Percentiles rank a stretch among this genome's conserved stretches.
Evolutionary conservation across 1,284 basidiomycete species (phyloP).

Genomic region (Malassezia globosa): DNA sequence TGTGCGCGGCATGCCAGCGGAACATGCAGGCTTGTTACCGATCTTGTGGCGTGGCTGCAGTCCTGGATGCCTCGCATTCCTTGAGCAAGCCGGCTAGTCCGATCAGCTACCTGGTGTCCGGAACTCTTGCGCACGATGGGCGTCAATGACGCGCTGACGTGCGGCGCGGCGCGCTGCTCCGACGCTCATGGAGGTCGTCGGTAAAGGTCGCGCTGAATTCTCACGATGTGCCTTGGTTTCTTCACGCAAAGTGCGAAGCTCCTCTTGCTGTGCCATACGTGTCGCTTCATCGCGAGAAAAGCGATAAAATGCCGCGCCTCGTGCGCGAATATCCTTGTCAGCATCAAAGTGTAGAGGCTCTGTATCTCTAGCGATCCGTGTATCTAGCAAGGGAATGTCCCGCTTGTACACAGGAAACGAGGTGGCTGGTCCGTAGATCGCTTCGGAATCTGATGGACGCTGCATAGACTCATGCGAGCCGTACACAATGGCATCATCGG

Average conservation of each 20-base stretch:
- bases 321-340: conserved; percentile 65
- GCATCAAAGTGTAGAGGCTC: conserved; percentile 62
- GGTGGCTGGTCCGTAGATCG: conserved; percentile 46
- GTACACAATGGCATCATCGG: not conserved
- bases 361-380: not conserved
- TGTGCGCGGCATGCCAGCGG: not conserved
- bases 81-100: not conserved
- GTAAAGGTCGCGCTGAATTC: not conserved
- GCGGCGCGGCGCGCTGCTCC: conserved; percentile 8
- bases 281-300: conserved; percentile 71
- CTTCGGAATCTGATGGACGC: conserved; percentile 20
- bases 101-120: too few relatives aligned
- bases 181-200: not conserved
- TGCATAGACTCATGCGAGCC: too few relatives aligned
- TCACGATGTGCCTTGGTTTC: conserved; percentile 62
- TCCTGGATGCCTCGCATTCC: conserved; percentile 12
- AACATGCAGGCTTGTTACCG: conserved; percentile 13
- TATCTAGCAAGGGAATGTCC: not conserved
- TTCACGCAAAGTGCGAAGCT: conserved; percentile 56
- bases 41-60: conserved; percentile 19
- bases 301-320: conserved; percentile 77
- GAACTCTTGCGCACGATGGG: conserved; percentile 1
- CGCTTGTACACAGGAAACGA: conserved; percentile 67
- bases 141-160: conserved; percentile 2
- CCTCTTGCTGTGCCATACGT: conserved; percentile 65